Conservation (phyloP, 495 filamentous ascomycete species). For the Xylaria bambusicola region DNA sequence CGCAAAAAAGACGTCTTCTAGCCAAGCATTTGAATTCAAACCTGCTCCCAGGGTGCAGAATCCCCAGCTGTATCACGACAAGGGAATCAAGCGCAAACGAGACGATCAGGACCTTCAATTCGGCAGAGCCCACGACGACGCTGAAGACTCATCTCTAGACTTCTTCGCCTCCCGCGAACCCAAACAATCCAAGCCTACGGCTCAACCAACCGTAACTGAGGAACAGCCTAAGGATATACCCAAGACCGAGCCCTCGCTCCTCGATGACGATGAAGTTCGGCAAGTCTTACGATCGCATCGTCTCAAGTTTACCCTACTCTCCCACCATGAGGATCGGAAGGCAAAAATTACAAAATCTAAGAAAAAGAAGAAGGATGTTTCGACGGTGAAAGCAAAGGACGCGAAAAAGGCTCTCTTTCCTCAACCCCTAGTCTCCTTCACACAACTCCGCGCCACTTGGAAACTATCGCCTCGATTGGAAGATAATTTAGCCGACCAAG, state of each 20-base stretch:
- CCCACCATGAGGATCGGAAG: slow-evolving; percentile 30
- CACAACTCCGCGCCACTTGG: slow-evolving; percentile 67
- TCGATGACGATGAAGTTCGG: slow-evolving; percentile 67
- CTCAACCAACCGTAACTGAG: slow-evolving; percentile 14
- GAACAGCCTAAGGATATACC: slow-evolving; percentile 23
- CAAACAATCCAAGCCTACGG: slow-evolving; percentile 21
- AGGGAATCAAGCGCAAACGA: slow-evolving; percentile 55
- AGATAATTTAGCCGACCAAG: slow-evolving; percentile 79
- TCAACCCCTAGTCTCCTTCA: slow-evolving; percentile 77
- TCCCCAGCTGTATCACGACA: slow-evolving; percentile 54
- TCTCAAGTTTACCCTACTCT: slow-evolving; percentile 78
- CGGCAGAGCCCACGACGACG: slow-evolving; percentile 26
- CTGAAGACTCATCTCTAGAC: slow-evolving; percentile 44
- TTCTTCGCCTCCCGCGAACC: slow-evolving; percentile 48
- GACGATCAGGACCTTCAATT: slow-evolving; percentile 30
- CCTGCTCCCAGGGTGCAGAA: slow-evolving; percentile 39
- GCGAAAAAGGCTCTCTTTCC: slow-evolving; percentile 64
- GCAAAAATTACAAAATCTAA: slow-evolving; percentile 37
- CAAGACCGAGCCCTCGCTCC: slow-evolving; percentile 29
- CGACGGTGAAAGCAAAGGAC: slow-evolving; percentile 44
- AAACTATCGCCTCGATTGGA: slow-evolving; percentile 68
- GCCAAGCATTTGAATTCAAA: slow-evolving; percentile 30
- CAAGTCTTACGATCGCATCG: slow-evolving; percentile 79
- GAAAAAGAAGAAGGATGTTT: slow-evolving; percentile 44
- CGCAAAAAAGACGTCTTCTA: slow-evolving; percentile 46